phyloP scores from a whole-genome alignment of 495 filamentous ascomycete species.

The Penicillium roqueforti region DNA sequence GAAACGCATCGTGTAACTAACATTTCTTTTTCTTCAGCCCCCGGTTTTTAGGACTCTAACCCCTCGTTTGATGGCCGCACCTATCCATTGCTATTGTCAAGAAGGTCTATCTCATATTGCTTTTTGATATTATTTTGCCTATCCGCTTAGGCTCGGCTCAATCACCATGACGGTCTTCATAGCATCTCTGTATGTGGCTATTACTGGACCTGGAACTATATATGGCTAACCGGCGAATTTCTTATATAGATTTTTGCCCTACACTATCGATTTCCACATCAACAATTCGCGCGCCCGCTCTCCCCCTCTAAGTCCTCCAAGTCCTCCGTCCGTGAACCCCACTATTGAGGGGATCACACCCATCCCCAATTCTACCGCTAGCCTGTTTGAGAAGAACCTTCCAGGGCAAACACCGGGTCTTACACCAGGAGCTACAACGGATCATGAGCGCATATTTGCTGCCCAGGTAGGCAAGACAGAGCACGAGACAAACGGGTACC shows the following conservation, averaged over 20 bases:
- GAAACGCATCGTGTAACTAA: slow-evolving; percentile 26
- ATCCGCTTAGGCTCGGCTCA: slow-evolving; percentile 3
- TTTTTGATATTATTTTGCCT: slow-evolving; percentile 10
- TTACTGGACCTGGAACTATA: neutral
- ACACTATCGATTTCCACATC: slow-evolving; percentile 74
- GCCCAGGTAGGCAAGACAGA: slow-evolving; percentile 31
- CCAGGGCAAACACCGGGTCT: slow-evolving; percentile 37
- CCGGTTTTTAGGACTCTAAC: slow-evolving; percentile 1
- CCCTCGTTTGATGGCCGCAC: neutral
- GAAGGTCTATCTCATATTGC: neutral
- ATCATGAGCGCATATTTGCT: slow-evolving; percentile 59
- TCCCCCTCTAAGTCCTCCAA: slow-evolving; percentile 21
- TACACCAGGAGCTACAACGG: slow-evolving; percentile 57
- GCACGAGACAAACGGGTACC: slow-evolving; percentile 28
- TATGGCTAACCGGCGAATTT: slow-evolving; percentile 1
- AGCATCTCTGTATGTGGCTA: slow-evolving; percentile 67
- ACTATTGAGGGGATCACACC: slow-evolving; percentile 29
- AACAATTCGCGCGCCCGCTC: slow-evolving; percentile 25
- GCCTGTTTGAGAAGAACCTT: slow-evolving; percentile 38
- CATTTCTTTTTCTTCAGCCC: slow-evolving; percentile 21
- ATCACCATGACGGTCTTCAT: slow-evolving; percentile 76
- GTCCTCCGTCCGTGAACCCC: slow-evolving; percentile 35
- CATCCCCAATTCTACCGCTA: slow-evolving; percentile 32
- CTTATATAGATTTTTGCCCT: slow-evolving; percentile 70
- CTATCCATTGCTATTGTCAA: neutral